phyloP scores from a whole-genome alignment of 192 early-diverging fungal genomes.

The Coemansia sp. region DNA sequence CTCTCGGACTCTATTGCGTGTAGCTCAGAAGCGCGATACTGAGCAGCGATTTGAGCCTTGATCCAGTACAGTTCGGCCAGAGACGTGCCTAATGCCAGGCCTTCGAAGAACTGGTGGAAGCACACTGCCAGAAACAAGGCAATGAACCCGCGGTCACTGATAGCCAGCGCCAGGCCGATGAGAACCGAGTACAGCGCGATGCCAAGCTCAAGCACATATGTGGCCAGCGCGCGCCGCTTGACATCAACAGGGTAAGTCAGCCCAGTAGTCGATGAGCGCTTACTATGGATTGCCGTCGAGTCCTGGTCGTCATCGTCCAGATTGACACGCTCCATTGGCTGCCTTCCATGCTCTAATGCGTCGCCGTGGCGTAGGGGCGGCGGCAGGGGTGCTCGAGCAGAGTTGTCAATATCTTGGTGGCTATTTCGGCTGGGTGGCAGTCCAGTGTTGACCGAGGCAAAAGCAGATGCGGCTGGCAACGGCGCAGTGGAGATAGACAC shows the following conservation, averaged over 20 bases:
- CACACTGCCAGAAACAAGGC: constrained; percentile 63
- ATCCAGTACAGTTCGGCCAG: constrained; percentile 62
- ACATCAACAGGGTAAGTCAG: constrained; percentile 16
- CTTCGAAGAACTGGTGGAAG: constrained; percentile 78
- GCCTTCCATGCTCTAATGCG: neutral
- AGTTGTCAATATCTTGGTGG: neutral
- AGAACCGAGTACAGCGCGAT: constrained; percentile 75
- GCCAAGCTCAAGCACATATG: constrained; percentile 70
- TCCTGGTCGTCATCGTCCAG: constrained; percentile 12
- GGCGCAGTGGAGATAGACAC: constrained; percentile 36
- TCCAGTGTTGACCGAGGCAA: constrained; percentile 5
- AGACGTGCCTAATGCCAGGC: constrained; percentile 69
- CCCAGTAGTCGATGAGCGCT: neutral
- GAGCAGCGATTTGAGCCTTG: constrained; percentile 31
- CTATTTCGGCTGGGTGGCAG: neutral
- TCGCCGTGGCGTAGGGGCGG: neutral
- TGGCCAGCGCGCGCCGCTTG: constrained; percentile 50
- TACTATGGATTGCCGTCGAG: constrained; percentile 32
- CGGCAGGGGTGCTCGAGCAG: neutral
- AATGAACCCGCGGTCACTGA: constrained; percentile 51
- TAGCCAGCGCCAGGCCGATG: constrained; percentile 64
- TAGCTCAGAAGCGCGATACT: neutral
- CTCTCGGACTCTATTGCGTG: neutral
- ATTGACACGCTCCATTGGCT: neutral
- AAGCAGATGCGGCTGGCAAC: constrained; percentile 21